These are phyloP conservation scores for Dichomitus squalens DNA, from an alignment of 1,284 basidiomycete species.

Conservation along the genomic window DNA sequence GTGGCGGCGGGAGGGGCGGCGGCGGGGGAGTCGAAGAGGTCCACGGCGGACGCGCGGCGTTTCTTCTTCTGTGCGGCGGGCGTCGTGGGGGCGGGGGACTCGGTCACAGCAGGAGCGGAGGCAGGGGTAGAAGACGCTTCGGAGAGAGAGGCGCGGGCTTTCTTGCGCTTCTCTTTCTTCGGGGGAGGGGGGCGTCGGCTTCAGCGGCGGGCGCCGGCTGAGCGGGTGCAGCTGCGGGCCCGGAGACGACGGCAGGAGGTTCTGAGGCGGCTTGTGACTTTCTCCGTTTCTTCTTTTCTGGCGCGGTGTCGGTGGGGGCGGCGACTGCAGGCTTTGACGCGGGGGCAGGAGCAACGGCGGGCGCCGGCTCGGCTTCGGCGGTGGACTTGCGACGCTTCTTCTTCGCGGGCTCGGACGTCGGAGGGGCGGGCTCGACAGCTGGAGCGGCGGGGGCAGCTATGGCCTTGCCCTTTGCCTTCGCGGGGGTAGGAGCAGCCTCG, in stretches of 20 bases:
- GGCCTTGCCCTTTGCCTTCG: constrained; percentile 17
- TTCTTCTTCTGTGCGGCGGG: constrained; percentile 24
- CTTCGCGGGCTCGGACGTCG: constrained; percentile 18
- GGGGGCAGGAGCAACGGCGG: neutral
- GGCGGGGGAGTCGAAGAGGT: constrained; percentile 31
- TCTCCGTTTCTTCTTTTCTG: constrained; percentile 36
- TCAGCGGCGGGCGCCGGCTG: constrained; percentile 1
- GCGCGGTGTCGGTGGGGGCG: neutral
- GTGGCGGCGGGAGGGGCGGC: constrained; percentile 6
- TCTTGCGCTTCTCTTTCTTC: constrained; percentile 28
- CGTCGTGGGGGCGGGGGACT: constrained; percentile 16
- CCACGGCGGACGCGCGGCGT: constrained; percentile 30
- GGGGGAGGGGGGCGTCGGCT: constrained; percentile 1
- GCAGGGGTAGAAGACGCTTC: constrained; percentile 11
- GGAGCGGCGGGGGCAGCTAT: constrained; percentile 23
- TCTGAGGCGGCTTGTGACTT: constrained; percentile 20
- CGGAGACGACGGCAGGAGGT: constrained; percentile 13
- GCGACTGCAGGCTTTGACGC: constrained; percentile 14
- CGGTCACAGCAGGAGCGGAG: constrained; percentile 1
- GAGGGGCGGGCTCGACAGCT: constrained; percentile 2
- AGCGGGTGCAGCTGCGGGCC: constrained; percentile 1
- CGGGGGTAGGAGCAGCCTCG: neutral
- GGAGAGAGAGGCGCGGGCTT: constrained; percentile 13
- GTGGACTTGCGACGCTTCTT: constrained; percentile 29
- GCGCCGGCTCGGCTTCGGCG: neutral